These are phyloP conservation scores for Phaeomoniella chlamydospora DNA, from an alignment of 2,329 filamentous ascomycete genomes.

Conservation along the genomic window DNA sequence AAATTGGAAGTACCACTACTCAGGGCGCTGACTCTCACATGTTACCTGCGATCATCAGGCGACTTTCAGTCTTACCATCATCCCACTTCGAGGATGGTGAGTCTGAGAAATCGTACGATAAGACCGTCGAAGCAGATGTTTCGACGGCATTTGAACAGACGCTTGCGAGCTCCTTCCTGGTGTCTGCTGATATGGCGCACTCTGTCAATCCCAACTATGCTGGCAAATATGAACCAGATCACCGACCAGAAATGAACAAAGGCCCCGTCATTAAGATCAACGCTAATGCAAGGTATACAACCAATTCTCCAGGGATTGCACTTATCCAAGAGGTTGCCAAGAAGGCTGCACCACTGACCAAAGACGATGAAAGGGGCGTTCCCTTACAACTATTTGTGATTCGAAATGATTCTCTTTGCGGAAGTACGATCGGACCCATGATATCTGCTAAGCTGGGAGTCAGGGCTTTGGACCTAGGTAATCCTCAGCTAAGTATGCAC, in stretches of 20 bases:
- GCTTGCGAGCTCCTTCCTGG: slow-evolving; percentile 75
- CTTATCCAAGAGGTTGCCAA: slow-evolving; percentile 75
- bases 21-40: slow-evolving; percentile 91
- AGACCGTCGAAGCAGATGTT: slow-evolving; percentile 42
- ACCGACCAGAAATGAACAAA: slow-evolving; percentile 90
- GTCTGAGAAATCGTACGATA: slow-evolving; percentile 53
- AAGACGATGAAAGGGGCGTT: slow-evolving; percentile 48
- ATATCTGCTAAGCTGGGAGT: slow-evolving; percentile 73
- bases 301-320: slow-evolving; percentile 89
- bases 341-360: slow-evolving; percentile 34
- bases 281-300: slow-evolving; percentile 92
- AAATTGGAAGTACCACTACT: slow-evolving; percentile 83
- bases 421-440: slow-evolving; percentile 97
- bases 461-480: slow-evolving; percentile 81
- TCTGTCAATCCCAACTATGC: slow-evolving; percentile 90
- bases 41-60: slow-evolving; percentile 71
- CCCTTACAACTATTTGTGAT: slow-evolving; percentile 94
- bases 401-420: slow-evolving; percentile 85
- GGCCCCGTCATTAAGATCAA: slow-evolving; percentile 97
- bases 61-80: slow-evolving; percentile 66
- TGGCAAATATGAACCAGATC: slow-evolving; percentile 78
- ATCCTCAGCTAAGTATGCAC: slow-evolving; percentile 93
- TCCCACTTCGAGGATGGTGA: slow-evolving; percentile 32
- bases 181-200: slow-evolving; percentile 97
- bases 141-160: slow-evolving; percentile 88